These are phyloP conservation scores for Pseudozyma sp. DNA, from an alignment of 1,284 basidiomycete species.

Conservation along the genomic window DNA sequence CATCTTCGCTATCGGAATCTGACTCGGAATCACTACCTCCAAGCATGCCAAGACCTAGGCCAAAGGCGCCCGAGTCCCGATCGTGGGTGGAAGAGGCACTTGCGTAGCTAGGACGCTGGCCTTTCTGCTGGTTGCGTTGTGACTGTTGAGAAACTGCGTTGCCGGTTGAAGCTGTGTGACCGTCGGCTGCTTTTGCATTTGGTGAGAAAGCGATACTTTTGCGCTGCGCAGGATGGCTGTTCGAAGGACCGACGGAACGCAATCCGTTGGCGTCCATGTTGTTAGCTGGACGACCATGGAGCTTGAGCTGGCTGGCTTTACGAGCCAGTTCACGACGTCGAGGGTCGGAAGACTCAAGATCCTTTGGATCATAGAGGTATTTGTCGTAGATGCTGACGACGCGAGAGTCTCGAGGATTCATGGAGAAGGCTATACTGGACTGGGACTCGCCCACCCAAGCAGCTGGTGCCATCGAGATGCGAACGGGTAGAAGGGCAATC, in stretches of 20 bases:
- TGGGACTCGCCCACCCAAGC: conserved; percentile 39
- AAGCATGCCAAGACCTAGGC: conserved; percentile 53
- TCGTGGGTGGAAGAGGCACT: conserved; percentile 16
- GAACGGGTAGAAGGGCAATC: not conserved
- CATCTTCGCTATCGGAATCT: conserved; percentile 54
- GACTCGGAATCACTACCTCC: conserved; percentile 47
- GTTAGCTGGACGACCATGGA: conserved; percentile 45
- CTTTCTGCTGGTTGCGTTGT: not conserved
- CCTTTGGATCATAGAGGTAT: conserved; percentile 58
- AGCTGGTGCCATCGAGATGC: conserved; percentile 17
- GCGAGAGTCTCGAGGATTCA: conserved; percentile 54
- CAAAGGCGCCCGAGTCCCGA: conserved; percentile 52
- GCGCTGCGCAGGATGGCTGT: conserved; percentile 13
- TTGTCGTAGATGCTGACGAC: conserved; percentile 61
- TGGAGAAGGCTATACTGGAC: conserved; percentile 41
- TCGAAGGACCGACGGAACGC: conserved; percentile 12
- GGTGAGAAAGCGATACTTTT: conserved; percentile 48
- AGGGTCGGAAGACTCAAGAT: conserved; percentile 55
- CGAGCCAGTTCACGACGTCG: conserved; percentile 50
- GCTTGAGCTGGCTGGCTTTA: conserved; percentile 45
- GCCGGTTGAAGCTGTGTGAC: conserved; percentile 22
- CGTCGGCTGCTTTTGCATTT: conserved; percentile 41
- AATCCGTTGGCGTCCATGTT: conserved; percentile 45
- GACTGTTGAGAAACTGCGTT: conserved; percentile 9
- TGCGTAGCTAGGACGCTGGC: conserved; percentile 9